Evolutionary conservation across 192 early-diverging fungal species (phyloP), one percentile per base, ranked within the genome.

Genomic region (Coemansia aciculifera): DNA sequence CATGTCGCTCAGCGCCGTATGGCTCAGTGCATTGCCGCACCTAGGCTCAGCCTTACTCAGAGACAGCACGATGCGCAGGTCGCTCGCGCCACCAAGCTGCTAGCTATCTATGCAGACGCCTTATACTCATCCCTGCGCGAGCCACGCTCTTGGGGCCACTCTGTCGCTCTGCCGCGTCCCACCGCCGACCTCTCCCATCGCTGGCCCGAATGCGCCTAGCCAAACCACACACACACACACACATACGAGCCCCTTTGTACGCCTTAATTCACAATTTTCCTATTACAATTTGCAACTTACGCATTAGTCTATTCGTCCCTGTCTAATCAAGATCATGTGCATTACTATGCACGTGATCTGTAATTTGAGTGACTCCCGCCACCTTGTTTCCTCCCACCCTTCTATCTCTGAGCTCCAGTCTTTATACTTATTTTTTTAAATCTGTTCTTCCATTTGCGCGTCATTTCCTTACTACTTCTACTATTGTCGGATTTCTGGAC

Each of bases 121-220:
- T 66, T 82, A 17, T 71, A 82, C 37, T 64, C 79, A 3, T 54
- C 74, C 38, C 59, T 77, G 38, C 71, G 68, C 57, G 74, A 82
- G 72, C 62, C 79, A 27, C 71, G 79, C 49, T 59, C 27, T 57
- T 77, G 74, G 79, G 79, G 79, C 71, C 79, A 82, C 43, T 82
- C 79, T 21, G 75, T 82, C 3, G 74, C 74, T 15, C 73, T 75
- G 29, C 73, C 73, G 9, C 63, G 59, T 37, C 67, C 73, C 17
- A 31, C 43, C 32, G 46, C 67, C 59, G 48, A 48, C 34, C 52
- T 29, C 52, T 32, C 39, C 15, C 24, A 59, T 24, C 38, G 37
- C 37, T 52, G 31, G 62, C 42, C 63, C 11, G 23, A 40, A 37
- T 63, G 19, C 24, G 23, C 34, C 24, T 66, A 48, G 17, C 17